Conservation (phyloP, 495 filamentous ascomycete genomes). For the Aspergillus heteromorphus region DNA sequence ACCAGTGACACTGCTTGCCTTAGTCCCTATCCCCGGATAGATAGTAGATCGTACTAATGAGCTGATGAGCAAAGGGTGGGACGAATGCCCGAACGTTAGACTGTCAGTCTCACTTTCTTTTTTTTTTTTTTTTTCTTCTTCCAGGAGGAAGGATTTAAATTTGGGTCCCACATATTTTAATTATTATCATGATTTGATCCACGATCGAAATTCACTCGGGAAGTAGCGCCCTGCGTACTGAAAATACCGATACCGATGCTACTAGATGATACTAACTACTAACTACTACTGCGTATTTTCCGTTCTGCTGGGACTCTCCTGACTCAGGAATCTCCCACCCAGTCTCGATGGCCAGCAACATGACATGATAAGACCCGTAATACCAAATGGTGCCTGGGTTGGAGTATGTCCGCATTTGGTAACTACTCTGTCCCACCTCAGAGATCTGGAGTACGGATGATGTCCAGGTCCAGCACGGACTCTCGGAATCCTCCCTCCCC, state of each 20-base stretch:
- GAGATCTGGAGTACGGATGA: not conserved
- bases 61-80: not conserved
- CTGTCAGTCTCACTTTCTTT: not conserved
- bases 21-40: not conserved
- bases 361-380: not conserved
- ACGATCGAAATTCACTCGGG: not conserved
- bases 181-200: not conserved
- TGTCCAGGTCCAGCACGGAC: too few relatives aligned
- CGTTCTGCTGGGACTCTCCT: not conserved
- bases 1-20: not conserved
- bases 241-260: not conserved
- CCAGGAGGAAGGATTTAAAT: not conserved
- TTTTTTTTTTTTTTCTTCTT: not conserved
- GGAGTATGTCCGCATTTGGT: slow-evolving; percentile 1
- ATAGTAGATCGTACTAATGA: slow-evolving; percentile 2
- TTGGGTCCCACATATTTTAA: not conserved
- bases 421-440: not conserved
- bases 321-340: not conserved
- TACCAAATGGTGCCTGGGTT: not conserved
- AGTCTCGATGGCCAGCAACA: not conserved
- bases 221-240: not conserved
- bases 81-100: slow-evolving; percentile 1
- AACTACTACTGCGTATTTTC: too few relatives aligned
- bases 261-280: too few relatives aligned
- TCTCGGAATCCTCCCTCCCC: not conserved